A percentile compares a stretch with the other conserved stretches of the same genome.
Conservation (phyloP, 139 green algal species). For the Edaphochlamys debaryana region DNA sequence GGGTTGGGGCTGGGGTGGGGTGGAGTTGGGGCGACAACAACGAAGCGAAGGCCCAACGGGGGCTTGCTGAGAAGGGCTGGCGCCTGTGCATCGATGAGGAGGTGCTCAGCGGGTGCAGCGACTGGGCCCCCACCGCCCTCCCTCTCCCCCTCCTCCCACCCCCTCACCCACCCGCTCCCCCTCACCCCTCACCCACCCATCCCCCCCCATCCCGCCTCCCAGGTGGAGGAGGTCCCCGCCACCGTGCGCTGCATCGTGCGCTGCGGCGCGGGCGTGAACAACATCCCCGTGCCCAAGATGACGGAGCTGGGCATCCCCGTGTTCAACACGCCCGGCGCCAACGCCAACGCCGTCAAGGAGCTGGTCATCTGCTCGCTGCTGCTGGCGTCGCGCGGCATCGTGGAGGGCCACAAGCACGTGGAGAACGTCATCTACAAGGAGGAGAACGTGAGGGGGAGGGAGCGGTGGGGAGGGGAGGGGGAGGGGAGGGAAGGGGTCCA, state of each 20-base stretch:
- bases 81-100: too few relatives aligned
- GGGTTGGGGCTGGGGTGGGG: too few relatives aligned
- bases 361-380: constrained; percentile 64
- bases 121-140: too few relatives aligned
- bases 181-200: too few relatives aligned
- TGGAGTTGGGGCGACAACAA: too few relatives aligned
- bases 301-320: constrained; percentile 69
- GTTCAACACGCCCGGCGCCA: constrained; percentile 71
- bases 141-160: too few relatives aligned
- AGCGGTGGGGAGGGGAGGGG: background rate
- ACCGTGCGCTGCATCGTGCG: constrained; percentile 61
- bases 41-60: too few relatives aligned
- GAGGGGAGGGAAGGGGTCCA: background rate
- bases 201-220: too few relatives aligned
- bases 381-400: constrained; percentile 60
- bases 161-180: too few relatives aligned
- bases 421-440: constrained; percentile 64
- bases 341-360: constrained; percentile 72
- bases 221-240: constrained; percentile 44
- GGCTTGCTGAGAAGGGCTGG: too few relatives aligned
- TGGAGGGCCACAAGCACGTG: constrained; percentile 62
- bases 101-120: too few relatives aligned
- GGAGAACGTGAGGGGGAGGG: constrained; percentile 48
- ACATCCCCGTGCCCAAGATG: constrained; percentile 66
- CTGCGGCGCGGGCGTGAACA: constrained; percentile 69